Evolutionary conservation across 768 basidiomycete genomes (phyloP), one percentile per base, ranked within the genome.

Genomic region (Calocybe cyanea): DNA sequence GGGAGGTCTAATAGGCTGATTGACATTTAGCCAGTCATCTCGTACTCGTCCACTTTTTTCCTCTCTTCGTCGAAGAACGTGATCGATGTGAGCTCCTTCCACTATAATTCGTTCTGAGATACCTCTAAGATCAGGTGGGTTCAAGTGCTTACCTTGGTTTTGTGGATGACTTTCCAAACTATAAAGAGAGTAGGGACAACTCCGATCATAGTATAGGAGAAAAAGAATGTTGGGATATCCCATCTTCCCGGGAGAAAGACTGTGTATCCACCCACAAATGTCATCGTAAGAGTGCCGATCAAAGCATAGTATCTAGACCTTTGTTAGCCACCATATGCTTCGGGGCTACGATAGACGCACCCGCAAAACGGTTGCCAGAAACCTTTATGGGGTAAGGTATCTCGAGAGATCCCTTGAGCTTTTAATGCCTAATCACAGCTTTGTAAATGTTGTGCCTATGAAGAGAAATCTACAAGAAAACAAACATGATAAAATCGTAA

Each of bases 341-440:
- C 15, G 36, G 17, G 32, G 2, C 13, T n/a, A 36, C 17, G 3
- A 9, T 37, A 42, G 68, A 37, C 53, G 70, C 49, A 52, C 73
- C 63, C 75, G 62, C 69, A 73, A 52, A 76, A 77, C 4, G 76
- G 76, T 47, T 78, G 76, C 73, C 71, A 76, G 54, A 63, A 66
- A 35, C 66, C 66, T 53, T 64, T 70, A 49, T 75, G 67, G 0
- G 76, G 76, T 31, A 78, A 51, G 1, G 59, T 57, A 20, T 73
- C 70, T 24, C 76, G 64, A 15, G 68, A 57, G 14, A 78, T 72
- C 0, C 69, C 68, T 54, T 76, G 76, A 7, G 48, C 64, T 56
- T 71, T 66, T 23, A 77, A 50, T 10, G 70, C 75, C 75, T 76
- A 32, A 15, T 32, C 41, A 37, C 14, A 51, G 5, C 9, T 36